Percentiles rank a stretch among this genome's conserved stretches.
Evolutionary conservation across 495 filamentous ascomycete species (phyloP).

Genomic region (Aspergillus affinis): DNA sequence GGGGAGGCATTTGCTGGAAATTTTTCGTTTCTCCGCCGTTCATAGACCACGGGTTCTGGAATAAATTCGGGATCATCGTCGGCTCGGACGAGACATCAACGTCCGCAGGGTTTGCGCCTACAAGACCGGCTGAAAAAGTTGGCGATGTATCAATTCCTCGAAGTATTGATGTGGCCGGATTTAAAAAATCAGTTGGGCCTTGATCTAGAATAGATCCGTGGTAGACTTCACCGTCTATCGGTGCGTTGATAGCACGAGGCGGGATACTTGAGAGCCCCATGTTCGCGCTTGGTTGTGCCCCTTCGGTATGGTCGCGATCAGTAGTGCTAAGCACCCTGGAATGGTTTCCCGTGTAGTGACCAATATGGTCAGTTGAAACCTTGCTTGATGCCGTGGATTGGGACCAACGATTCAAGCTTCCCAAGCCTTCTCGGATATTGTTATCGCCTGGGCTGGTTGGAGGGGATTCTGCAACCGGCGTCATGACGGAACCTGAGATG

Average conservation of each 20-base stretch:
- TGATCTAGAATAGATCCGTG: not conserved
- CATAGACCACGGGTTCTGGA: constrained; percentile 18
- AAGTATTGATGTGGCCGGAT: not conserved
- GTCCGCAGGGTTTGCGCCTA: not conserved
- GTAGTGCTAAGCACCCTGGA: constrained; percentile 55
- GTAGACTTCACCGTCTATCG: not conserved
- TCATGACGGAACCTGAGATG: constrained; percentile 14
- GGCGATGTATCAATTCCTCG: constrained; percentile 4
- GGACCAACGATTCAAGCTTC: constrained; percentile 81
- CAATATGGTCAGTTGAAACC: constrained; percentile 45
- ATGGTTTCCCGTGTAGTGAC: constrained; percentile 49
- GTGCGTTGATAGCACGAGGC: not conserved
- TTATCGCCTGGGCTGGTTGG: constrained; percentile 25
- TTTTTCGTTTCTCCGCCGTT: not conserved
- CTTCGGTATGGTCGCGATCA: constrained; percentile 25
- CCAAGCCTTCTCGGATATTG: constrained; percentile 61
- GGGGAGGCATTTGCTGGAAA: not conserved
- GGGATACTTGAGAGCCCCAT: not conserved
- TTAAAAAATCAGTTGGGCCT: not conserved
- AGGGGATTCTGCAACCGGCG: constrained; percentile 16
- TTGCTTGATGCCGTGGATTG: constrained; percentile 72
- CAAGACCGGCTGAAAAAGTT: constrained; percentile 5
- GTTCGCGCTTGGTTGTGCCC: not conserved
- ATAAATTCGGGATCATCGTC: constrained; percentile 7
- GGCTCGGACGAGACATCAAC: constrained; percentile 4